These are phyloP conservation scores for Emergomyces pasteurianus DNA, from an alignment of 2,329 filamentous ascomycete species.

Conservation along the genomic window DNA sequence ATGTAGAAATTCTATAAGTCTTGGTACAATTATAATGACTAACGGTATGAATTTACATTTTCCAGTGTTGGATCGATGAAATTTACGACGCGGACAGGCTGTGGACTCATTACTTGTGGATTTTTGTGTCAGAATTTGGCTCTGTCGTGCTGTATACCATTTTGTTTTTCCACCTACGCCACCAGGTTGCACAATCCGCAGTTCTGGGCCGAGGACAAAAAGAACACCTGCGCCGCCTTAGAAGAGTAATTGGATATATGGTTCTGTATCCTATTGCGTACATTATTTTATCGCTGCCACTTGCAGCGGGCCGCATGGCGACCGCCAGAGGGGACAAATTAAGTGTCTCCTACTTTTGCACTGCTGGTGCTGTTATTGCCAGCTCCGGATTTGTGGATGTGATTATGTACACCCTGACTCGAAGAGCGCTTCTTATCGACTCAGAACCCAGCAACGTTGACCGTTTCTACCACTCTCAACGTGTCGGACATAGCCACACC, in stretches of 20 bases:
- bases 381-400: constrained; percentile 49
- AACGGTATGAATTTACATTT: background rate
- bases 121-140: constrained; percentile 42
- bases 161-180: constrained; percentile 38
- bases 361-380: constrained; percentile 45
- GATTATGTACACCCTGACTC: constrained; percentile 46
- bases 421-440: constrained; percentile 43
- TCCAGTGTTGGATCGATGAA: constrained; percentile 40
- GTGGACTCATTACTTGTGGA: constrained; percentile 43
- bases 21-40: background rate
- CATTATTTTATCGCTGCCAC: constrained; percentile 51
- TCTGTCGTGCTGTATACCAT: constrained; percentile 38
- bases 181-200: constrained; percentile 29
- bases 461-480: constrained; percentile 17
- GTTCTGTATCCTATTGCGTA: constrained; percentile 42
- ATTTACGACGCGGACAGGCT: constrained; percentile 35
- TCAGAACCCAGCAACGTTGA: constrained; percentile 29
- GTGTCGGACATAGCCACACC: constrained; percentile 5
- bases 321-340: constrained; percentile 24
- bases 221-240: constrained; percentile 27
- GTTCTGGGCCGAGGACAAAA: constrained; percentile 25
- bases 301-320: constrained; percentile 39
- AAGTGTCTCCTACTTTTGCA: constrained; percentile 35
- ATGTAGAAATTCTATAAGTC: constrained; percentile 11
- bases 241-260: constrained; percentile 36